Evolutionary conservation across 352 stramenopile genomes (phyloP).

Genomic region (Phytopythium sindhum): DNA sequence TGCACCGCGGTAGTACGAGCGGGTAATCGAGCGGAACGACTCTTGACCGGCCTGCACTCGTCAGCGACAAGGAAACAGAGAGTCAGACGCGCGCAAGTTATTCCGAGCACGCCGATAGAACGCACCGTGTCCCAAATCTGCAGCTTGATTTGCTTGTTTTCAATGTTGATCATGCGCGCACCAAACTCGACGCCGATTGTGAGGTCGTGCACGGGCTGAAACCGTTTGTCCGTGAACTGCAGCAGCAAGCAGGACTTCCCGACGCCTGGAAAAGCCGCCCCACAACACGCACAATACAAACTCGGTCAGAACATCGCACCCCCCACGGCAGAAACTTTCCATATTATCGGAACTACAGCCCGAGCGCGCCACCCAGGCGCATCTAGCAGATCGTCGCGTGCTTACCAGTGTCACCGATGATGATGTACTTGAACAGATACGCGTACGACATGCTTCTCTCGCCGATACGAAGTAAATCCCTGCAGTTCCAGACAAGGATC

Average conservation of each 20-base stretch:
- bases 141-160: conserved; percentile 98
- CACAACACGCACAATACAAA: conserved; percentile 2
- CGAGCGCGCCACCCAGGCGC: not conserved
- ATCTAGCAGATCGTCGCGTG: not conserved
- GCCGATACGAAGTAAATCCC: not conserved
- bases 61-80: not conserved
- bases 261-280: conserved; percentile 79
- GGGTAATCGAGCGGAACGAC: conserved; percentile 98
- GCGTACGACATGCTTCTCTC: conserved; percentile 89
- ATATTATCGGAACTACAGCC: not conserved
- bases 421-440: conserved; percentile 98
- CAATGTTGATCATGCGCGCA: conserved; percentile 98
- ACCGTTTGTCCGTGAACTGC: conserved; percentile 99
- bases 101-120: not conserved
- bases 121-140: conserved; percentile 97
- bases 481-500: not conserved
- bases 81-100: not conserved
- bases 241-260: conserved; percentile 99
- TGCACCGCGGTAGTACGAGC: conserved; percentile 98
- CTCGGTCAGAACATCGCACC: not conserved
- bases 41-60: conserved; percentile 95
- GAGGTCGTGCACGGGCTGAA: conserved; percentile 98
- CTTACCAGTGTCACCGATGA: conserved; percentile 97
- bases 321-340: not conserved
- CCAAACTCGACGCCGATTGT: conserved; percentile 99